Conservation (phyloP, 805 yeast species). For the Candida peoriensis region DNA sequence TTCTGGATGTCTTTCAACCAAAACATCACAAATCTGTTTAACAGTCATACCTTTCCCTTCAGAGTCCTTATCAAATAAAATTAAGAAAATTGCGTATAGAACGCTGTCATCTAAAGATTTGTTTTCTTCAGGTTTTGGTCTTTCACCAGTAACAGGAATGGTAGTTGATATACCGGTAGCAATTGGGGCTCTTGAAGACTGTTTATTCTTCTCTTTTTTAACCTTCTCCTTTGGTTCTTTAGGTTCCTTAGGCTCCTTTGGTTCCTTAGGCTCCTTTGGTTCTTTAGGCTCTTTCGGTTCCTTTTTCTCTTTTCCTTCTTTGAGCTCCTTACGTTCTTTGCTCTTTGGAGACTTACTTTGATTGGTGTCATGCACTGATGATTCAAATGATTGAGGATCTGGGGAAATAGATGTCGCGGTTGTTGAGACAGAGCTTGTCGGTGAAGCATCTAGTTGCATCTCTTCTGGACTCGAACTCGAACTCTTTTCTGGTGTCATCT, state of each 20-base stretch:
- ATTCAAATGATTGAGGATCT: no score
- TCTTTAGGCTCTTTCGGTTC: constrained; percentile 11
- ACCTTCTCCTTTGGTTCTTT: constrained; percentile 17
- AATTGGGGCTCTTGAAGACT: constrained; percentile 22
- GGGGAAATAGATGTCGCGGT: constrained; percentile 16
- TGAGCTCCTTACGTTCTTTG: constrained; percentile 4
- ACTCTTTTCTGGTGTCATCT: constrained; percentile 22
- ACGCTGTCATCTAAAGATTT: constrained; percentile 69
- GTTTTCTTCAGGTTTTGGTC: constrained; percentile 67
- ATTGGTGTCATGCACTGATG: constrained; percentile 5
- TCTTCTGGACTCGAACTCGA: constrained; percentile 22
- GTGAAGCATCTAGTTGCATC: constrained; percentile 19
- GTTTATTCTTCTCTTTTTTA: constrained; percentile 18
- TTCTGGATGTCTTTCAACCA: constrained; percentile 72
- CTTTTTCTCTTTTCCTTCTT: constrained; percentile 9
- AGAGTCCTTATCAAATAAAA: constrained; percentile 63
- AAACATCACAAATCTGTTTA: constrained; percentile 75
- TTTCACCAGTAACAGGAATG: constrained; percentile 74
- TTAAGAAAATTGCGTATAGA: constrained; percentile 66
- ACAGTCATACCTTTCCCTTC: constrained; percentile 83
- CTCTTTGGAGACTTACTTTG: no score
- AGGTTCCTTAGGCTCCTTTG: constrained; percentile 3
- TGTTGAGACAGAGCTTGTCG: constrained; percentile 19
- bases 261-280: constrained; percentile 3
- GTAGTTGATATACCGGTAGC: constrained; percentile 75